A percentile compares a stretch with the other conserved stretches of the same genome.
phyloP scores from a whole-genome alignment of 768 basidiomycete species.

The Rubroboletus pulcherrimus region DNA sequence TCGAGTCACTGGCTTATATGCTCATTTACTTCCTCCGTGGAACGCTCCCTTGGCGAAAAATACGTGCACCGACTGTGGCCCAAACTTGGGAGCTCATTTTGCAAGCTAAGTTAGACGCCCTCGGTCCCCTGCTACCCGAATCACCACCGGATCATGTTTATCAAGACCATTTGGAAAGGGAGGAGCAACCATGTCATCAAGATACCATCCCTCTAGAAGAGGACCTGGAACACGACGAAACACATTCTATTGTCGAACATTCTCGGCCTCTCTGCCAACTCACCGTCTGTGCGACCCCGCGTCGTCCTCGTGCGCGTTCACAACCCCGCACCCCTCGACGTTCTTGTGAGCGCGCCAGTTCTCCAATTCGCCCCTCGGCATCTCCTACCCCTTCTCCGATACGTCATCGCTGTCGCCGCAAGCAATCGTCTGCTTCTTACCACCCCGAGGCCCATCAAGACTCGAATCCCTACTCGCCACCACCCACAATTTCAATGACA shows the following conservation, averaged over 20 bases:
- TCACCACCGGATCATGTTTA: constrained; percentile 14
- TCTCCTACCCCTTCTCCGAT: constrained; percentile 18
- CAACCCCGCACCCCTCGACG: constrained; percentile 17
- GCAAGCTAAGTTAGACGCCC: constrained; percentile 64
- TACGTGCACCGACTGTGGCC: constrained; percentile 60
- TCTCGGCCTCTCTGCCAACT: constrained; percentile 13
- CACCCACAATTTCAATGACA: constrained; percentile 51
- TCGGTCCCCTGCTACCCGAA: constrained; percentile 27
- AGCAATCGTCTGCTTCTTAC: constrained; percentile 16
- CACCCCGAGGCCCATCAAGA: constrained; percentile 15
- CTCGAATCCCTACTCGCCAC: constrained; percentile 5
- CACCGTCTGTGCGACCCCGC: constrained; percentile 5
- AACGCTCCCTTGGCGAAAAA: constrained; percentile 73
- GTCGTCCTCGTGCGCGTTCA: constrained; percentile 14
- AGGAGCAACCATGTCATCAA: not conserved
- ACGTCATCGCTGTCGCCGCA: constrained; percentile 16
- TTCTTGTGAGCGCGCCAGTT: constrained; percentile 4
- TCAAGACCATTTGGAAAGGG: constrained; percentile 1
- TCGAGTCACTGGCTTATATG: constrained; percentile 80
- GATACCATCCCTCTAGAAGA: constrained; percentile 13
- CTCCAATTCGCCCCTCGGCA: constrained; percentile 6
- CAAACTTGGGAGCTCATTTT: constrained; percentile 77
- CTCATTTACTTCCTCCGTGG: constrained; percentile 78
- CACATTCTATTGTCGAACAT: constrained; percentile 12
- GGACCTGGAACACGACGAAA: constrained; percentile 6